Evolutionary conservation across 2,329 filamentous ascomycete species (phyloP), one percentile per base, ranked within the genome.

Genomic region (Epichloe festucae): DNA sequence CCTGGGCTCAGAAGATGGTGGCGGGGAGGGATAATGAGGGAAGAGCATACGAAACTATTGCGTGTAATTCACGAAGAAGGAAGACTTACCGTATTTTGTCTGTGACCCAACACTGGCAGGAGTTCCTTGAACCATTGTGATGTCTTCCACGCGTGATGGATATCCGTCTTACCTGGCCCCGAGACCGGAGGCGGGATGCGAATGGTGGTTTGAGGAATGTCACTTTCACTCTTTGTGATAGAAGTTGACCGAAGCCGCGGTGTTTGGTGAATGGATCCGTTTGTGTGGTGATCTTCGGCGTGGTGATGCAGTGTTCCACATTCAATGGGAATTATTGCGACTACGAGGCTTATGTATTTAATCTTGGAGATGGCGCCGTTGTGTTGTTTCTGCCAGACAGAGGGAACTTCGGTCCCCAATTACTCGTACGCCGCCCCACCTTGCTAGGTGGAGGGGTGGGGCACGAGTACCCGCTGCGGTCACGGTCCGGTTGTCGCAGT

Each of bases 21-120:
- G 17, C 17, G 27, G 19, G 14, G 15, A 3, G 10, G 19, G 2
- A 44, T 21, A 10, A 15, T 10, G 38, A 15, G 11, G 15, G 3
- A n/a, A 15, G 3, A 6, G 15, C 6, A 38, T 35, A 44, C 10
- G 17, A 14, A 44, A 36, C 5, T 10, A 43, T 41, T 15, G 11
- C 17, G 31, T 34, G 27, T 15, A 5, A 46, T 2, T 15, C 11
- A 10, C 15, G 17, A 46, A 17, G 35, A 19, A 15, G 41, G 6
- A 45, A 36, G 43, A 60, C 59, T 65, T 61, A 67, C 65, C 63
- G 52, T 66, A 67, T 53, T 57, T 58, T 46, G 49, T 56, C 11
- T 50, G 58, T 47, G 53, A 46, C 31, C 36, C 52, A 42, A 56
- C 56, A 49, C 61, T 58, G 49, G 52, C 35, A 50, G 46, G 23